These are phyloP conservation scores for Kodamaea alishanica DNA, from an alignment of 1,139 yeast species.

Conservation along the genomic window DNA sequence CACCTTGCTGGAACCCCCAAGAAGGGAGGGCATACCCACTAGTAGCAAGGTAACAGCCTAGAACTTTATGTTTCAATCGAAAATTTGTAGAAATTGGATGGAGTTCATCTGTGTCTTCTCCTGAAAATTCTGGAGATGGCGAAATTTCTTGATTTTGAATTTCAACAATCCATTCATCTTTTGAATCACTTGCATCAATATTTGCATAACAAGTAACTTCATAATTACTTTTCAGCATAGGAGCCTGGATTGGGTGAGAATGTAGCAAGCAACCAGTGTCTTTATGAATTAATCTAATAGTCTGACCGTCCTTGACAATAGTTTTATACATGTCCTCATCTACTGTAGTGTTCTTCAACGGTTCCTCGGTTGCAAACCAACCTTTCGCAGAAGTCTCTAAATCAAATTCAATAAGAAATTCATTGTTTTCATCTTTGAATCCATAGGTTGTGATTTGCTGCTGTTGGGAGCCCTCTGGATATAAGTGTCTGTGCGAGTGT, in stretches of 20 bases:
- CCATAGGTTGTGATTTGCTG: constrained; percentile 78
- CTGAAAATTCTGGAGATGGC: constrained; percentile 45
- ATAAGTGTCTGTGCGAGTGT: constrained; percentile 65
- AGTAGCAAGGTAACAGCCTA: constrained; percentile 74
- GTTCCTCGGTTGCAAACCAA: constrained; percentile 31
- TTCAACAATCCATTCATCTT: constrained; percentile 74
- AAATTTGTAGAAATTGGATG: constrained; percentile 73
- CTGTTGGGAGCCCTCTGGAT: constrained; percentile 73
- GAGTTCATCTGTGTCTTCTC: constrained; percentile 34
- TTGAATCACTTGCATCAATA: constrained; percentile 50
- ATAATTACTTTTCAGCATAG: constrained; percentile 47
- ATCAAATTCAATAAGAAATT: constrained; percentile 53
- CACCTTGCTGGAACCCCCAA: constrained; percentile 84
- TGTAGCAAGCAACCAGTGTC: constrained; percentile 55
- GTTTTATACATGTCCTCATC: constrained; percentile 14
- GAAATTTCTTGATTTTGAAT: constrained; percentile 56
- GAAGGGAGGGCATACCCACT: constrained; percentile 69
- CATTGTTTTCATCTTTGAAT: constrained; percentile 64
- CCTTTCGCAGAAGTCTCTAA: constrained; percentile 22
- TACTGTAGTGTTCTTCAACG: constrained; percentile 25
- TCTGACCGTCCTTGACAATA: constrained; percentile 46
- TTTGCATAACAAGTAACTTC: constrained; percentile 73
- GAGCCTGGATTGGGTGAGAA: constrained; percentile 57
- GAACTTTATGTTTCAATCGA: constrained; percentile 54
- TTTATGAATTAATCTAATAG: constrained; percentile 53